Conservation (phyloP, 495 filamentous ascomycete species). For the Penicillium roqueforti region DNA sequence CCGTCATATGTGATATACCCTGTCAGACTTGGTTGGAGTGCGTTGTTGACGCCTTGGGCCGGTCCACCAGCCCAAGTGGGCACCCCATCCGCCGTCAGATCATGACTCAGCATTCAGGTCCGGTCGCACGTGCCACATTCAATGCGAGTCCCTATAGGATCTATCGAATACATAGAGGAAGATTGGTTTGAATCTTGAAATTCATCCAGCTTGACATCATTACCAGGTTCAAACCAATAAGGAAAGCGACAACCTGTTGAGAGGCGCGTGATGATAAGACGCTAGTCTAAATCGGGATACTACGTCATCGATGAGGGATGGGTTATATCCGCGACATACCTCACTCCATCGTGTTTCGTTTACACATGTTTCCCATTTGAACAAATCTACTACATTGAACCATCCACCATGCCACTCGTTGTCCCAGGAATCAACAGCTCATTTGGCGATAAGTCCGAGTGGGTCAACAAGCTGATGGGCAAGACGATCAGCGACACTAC, state of each 20-base stretch:
- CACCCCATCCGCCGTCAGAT: too few relatives aligned
- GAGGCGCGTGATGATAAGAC: not conserved
- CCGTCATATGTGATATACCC: too few relatives aligned
- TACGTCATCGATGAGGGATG: slow-evolving; percentile 1
- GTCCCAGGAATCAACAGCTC: slow-evolving; percentile 64
- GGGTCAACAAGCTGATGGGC: slow-evolving; percentile 69
- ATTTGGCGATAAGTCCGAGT: slow-evolving; percentile 54
- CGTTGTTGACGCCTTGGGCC: too few relatives aligned
- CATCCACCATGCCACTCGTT: slow-evolving; percentile 72
- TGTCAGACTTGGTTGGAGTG: too few relatives aligned
- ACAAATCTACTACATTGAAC: not conserved
- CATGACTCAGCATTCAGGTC: too few relatives aligned
- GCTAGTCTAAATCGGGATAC: not conserved
- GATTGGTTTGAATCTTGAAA: not conserved
- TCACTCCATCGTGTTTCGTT: not conserved
- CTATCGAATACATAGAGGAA: not conserved
- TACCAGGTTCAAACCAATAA: not conserved
- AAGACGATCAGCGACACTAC: slow-evolving; percentile 59
- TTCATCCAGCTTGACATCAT: not conserved
- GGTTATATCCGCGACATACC: not conserved
- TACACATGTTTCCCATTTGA: not conserved
- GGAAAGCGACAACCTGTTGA: not conserved
- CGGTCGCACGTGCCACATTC: not conserved
- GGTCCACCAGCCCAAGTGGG: too few relatives aligned
- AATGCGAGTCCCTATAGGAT: not conserved